Percentiles rank a stretch among this genome's conserved stretches.
Evolutionary conservation across 2,329 filamentous ascomycete species (phyloP).

Genomic region (Aurifilum marmelostoma): DNA sequence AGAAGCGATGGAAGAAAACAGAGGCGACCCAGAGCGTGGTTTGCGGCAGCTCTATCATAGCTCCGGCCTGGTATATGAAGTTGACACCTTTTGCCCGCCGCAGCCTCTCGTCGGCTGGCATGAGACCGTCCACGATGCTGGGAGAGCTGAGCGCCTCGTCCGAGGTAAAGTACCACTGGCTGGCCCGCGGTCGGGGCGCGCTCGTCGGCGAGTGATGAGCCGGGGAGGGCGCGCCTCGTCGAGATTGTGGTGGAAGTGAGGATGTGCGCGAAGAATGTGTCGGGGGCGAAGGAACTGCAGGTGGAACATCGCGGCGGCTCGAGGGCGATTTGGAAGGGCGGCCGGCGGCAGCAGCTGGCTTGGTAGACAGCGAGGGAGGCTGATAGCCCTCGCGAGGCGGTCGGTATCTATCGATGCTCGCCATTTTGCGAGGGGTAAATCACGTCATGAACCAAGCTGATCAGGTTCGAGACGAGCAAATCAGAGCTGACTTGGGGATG

Average conservation of each 20-base stretch:
- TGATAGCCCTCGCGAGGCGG: constrained; percentile 61
- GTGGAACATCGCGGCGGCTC: constrained; percentile 59
- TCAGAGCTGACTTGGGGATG: background rate
- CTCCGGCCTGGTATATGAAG: constrained; percentile 93
- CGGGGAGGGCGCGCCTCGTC: constrained; percentile 49
- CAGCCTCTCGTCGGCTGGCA: constrained; percentile 75
- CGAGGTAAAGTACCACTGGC: constrained; percentile 88
- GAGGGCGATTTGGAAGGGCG: constrained; percentile 55
- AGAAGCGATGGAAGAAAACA: constrained; percentile 94
- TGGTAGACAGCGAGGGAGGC: constrained; percentile 50
- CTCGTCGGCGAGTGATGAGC: constrained; percentile 44
- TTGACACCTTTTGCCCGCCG: constrained; percentile 90
- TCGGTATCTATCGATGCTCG: constrained; percentile 62
- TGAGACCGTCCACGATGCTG: constrained; percentile 80
- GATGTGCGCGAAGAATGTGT: constrained; percentile 58
- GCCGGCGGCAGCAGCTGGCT: constrained; percentile 37
- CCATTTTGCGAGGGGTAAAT: constrained; percentile 46
- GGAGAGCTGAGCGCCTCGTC: constrained; percentile 83
- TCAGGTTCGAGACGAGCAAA: background rate
- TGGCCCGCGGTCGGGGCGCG: constrained; percentile 42
- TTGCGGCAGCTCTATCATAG: constrained; percentile 89
- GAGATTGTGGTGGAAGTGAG: constrained; percentile 53
- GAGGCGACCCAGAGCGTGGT: constrained; percentile 89
- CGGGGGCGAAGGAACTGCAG: constrained; percentile 64
- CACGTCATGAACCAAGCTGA: constrained; percentile 25